These are phyloP conservation scores for Botrytis hyacinthi DNA, from an alignment of 2,329 filamentous ascomycete genomes.

Conservation along the genomic window DNA sequence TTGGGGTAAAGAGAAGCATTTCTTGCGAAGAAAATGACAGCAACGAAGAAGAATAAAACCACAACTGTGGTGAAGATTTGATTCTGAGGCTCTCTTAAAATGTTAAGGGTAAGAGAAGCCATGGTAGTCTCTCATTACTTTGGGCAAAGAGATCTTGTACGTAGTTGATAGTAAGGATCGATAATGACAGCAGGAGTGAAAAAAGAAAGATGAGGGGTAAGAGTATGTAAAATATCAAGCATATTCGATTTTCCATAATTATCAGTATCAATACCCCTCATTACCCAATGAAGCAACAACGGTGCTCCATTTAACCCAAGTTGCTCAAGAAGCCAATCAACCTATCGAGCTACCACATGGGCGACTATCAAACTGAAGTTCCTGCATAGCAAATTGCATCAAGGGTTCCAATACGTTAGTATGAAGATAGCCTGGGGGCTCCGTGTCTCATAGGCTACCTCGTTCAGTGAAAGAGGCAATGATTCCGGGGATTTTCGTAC, in stretches of 20 bases:
- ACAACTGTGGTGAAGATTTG: slow-evolving; percentile 55
- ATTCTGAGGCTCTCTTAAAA: slow-evolving; percentile 46
- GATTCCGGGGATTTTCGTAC: background rate
- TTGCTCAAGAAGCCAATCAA: background rate
- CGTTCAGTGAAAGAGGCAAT: background rate
- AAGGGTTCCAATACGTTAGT: background rate
- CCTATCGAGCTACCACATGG: slow-evolving; percentile 8
- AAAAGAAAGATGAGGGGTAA: slow-evolving; percentile 20
- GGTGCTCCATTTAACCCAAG: background rate
- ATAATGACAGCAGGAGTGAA: slow-evolving; percentile 22
- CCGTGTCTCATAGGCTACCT: background rate
- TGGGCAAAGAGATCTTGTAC: slow-evolving; percentile 24
- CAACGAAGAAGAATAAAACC: slow-evolving; percentile 51
- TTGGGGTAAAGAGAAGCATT: slow-evolving; percentile 28
- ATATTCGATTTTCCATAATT: background rate
- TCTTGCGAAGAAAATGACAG: slow-evolving; percentile 48
- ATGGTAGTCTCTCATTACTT: slow-evolving; percentile 67
- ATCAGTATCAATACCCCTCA: background rate
- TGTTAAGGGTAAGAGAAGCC: slow-evolving; percentile 69
- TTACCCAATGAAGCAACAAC: background rate
- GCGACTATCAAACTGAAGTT: too few species aligned
- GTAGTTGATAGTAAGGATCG: slow-evolving; percentile 35
- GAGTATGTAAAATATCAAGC: slow-evolving; percentile 30
- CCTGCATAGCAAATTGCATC: background rate
- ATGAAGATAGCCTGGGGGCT: background rate